Base-by-base conservation (phyloP, 2,329 filamentous ascomycete species). In the Colletotrichum agaves region DNA sequence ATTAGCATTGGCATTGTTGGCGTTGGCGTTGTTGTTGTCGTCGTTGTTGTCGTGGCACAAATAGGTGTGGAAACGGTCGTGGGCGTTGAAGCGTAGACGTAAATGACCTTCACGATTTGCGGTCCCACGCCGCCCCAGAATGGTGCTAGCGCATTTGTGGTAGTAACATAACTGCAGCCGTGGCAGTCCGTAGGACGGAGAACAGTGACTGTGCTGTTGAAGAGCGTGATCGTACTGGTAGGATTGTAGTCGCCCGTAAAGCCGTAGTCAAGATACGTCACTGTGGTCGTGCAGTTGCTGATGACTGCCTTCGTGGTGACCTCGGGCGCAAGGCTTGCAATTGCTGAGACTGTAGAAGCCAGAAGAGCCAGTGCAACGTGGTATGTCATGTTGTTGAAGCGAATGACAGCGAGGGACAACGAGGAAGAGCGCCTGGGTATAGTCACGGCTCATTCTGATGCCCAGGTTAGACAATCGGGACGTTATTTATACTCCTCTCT, bases 231-330 rank as follows among this genome's bases (percentile, higher is more conserved):
- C 0, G 63, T 67, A 1, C 3, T 43, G 3, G 59, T 67, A 1
- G 63, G 59, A 0, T 46, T 6, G 44, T n/a, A 63, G 15, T 63
- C 59, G 35, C 63, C 63, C 3, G 63, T 67, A 59, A 67, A 67
- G 4, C 63, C 63, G 1, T 35, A 23, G n/a, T 67, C 60, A 1
- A 43, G n/a, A 10, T 33, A 5, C 2, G 63, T 67, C 3, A 52
- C 5, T 0, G 63, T 67, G 6, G 21, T 52, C 1, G 63, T 67
- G 50, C 63, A 67, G 1, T 57, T 44, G 43, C 39, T 27, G 6
- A 23, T 10, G 10, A 21, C 53, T 8, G 63, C 2, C 2, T 33
- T 55, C 1, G 53, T 21, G 10, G 53, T 13, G 2, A 31, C 19
- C 13, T 50, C 33, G 0, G 35, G 10, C 47, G 17, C 19, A 0